A percentile compares a stretch with the other conserved stretches of the same genome.
phyloP scores from a whole-genome alignment of 345 rosid genomes.

The Rhodamnia rubescens region DNA sequence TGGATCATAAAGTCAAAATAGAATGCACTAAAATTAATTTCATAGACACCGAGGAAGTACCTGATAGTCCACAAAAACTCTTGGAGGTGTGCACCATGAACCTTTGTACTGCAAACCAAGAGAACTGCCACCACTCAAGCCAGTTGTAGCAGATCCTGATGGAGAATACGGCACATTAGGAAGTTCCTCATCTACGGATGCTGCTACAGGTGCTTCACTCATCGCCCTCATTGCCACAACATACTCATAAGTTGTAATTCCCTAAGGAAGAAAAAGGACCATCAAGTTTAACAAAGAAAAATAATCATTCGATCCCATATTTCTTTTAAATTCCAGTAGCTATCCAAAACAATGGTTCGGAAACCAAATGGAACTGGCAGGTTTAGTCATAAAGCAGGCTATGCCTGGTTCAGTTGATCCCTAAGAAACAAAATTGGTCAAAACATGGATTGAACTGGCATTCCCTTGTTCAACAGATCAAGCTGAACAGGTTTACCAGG shows the following conservation, averaged over 20 bases:
- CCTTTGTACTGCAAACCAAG: constrained; percentile 71
- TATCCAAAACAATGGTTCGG: not conserved
- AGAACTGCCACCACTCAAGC: constrained; percentile 88
- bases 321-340: not conserved
- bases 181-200: constrained; percentile 55
- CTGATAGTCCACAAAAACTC: constrained; percentile 94
- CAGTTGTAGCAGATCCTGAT: constrained; percentile 81
- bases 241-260: constrained; percentile 87
- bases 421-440: not conserved
- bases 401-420: not conserved
- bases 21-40: not conserved
- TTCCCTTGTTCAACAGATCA: not conserved
- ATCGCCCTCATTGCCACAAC: constrained; percentile 89
- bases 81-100: constrained; percentile 96
- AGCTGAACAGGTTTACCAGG: not conserved
- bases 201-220: constrained; percentile 88
- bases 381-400: not conserved
- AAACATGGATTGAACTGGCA: not conserved
- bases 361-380: not conserved
- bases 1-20: not conserved
- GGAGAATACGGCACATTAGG: constrained; percentile 64
- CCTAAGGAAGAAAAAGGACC: constrained; percentile 21
- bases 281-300: not conserved
- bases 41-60: constrained; percentile 15
- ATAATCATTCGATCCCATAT: not conserved